phyloP scores from a whole-genome alignment of 208 protist genomes.

The Trichomonas gallinae region DNA sequence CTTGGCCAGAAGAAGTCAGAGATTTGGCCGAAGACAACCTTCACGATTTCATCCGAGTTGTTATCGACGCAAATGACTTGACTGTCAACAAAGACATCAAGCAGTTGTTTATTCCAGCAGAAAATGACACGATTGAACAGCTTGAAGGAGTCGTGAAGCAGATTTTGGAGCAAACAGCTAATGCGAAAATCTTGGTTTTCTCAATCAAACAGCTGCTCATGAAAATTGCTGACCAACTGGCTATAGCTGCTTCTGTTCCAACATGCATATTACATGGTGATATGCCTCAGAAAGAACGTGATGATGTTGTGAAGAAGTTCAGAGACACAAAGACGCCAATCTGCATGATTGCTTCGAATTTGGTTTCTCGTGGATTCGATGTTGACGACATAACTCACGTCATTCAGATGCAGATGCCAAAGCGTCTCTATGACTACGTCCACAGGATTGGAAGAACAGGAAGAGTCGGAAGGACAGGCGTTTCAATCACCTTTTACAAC shows the following conservation, averaged over 20 bases:
- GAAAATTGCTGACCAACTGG: slow-evolving; percentile 41
- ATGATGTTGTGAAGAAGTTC: slow-evolving; percentile 49
- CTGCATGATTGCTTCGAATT: slow-evolving; percentile 57
- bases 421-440: slow-evolving; percentile 81
- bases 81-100: slow-evolving; percentile 1
- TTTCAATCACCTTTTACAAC: slow-evolving; percentile 69
- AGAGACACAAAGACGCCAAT: slow-evolving; percentile 55
- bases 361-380: slow-evolving; percentile 70
- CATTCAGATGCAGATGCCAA: slow-evolving; percentile 95
- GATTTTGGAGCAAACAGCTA: slow-evolving; percentile 66
- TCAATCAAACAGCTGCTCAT: slow-evolving; percentile 62
- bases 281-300: slow-evolving; percentile 59
- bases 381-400: slow-evolving; percentile 92
- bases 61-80: not conserved
- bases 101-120: slow-evolving; percentile 61
- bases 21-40: not conserved
- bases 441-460: slow-evolving; percentile 71
- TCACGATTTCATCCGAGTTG: not conserved
- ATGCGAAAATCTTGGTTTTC: slow-evolving; percentile 66
- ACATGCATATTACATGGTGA: slow-evolving; percentile 50
- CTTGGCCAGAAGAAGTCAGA: slow-evolving; percentile 83
- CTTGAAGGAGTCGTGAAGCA: slow-evolving; percentile 69
- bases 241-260: not conserved
- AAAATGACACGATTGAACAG: slow-evolving; percentile 58
- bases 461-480: slow-evolving; percentile 62